Evolutionary conservation across 257 asterid species (phyloP), one percentile per base, ranked within the genome.

Genomic region (Coffea eugenioides): DNA sequence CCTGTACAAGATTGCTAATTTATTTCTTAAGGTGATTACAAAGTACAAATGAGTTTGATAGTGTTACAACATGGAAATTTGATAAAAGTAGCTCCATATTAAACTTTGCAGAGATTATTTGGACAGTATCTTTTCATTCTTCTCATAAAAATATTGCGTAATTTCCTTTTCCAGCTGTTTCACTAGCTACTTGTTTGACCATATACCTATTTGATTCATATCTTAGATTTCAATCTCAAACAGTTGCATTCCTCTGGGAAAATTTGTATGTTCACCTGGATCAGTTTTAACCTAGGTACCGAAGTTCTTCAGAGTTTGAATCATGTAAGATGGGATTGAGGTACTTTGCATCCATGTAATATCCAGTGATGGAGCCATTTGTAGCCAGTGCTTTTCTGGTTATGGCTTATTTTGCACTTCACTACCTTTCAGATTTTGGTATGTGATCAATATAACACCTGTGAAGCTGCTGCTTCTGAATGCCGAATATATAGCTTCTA

Each of bases 201-300:
- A 25, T 74, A 52, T 74, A 74, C 49, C 57, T 21, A 25, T 46
- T 52, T 34, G 68, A 74, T 74, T 52, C 68, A 52, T 45, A 36
- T 15, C 49, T 71, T 20, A 18, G 51, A 48, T 39, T 8, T 54
- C 64, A 51, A 61, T 51, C 52, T 73, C 46, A 52, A 74, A 7
- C 36, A 56, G 13, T 74, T 54, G 49, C 16, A 62, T 77, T 67
- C 56, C 71, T 64, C 76, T 77, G 68, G 41, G 36, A 77, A 81
- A 5, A 25, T 73, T 6, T 71, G 70, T 45, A 49, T 77, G 10
- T 81, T 81, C 75, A 70, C 41, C 67, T 81, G 77, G 57, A 76
- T 77, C 73, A 71, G 81, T 82, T 82, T 70, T 64, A 57, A 79
- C 82, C 72, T 64, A 52, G 81, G 84, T 71, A 79, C 79, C 39